Conservation (phyloP, 176 grass and related monocot genomes). For the Miscanthus lutarioriparius region DNA sequence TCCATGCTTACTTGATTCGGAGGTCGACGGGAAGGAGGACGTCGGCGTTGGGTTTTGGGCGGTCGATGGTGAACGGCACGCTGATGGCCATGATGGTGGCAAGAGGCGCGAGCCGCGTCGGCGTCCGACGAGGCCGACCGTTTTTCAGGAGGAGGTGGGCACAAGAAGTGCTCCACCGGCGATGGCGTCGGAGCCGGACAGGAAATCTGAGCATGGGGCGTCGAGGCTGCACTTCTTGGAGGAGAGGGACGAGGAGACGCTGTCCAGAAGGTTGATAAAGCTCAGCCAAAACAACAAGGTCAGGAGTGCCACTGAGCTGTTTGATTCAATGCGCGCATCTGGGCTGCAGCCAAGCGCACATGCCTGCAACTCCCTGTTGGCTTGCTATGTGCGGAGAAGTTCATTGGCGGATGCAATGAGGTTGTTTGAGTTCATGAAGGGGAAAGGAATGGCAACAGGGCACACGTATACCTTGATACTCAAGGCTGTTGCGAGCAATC, state of each 20-base stretch:
- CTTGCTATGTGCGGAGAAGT: slow-evolving; percentile 51
- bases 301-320: slow-evolving; percentile 79
- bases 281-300: slow-evolving; percentile 79
- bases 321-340: slow-evolving; percentile 70
- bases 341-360: slow-evolving; percentile 63
- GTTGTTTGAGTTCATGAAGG: slow-evolving; percentile 65
- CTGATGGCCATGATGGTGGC: slow-evolving; percentile 3
- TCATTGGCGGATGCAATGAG: slow-evolving; percentile 48
- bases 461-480: slow-evolving; percentile 84
- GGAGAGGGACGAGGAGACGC: slow-evolving; percentile 69
- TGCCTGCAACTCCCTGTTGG: slow-evolving; percentile 81
- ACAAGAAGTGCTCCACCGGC: background rate
- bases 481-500: slow-evolving; percentile 54
- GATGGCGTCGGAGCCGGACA: slow-evolving; percentile 10
- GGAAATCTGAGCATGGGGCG: slow-evolving; percentile 12
- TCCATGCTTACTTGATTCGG: slow-evolving; percentile 40
- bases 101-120: slow-evolving; percentile 23
- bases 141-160: slow-evolving; percentile 7
- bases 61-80: slow-evolving; percentile 18
- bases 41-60: slow-evolving; percentile 14
- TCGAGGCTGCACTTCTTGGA: slow-evolving; percentile 79
- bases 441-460: slow-evolving; percentile 49
- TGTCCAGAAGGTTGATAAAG: slow-evolving; percentile 69
- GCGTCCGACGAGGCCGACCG: slow-evolving; percentile 27
- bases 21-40: slow-evolving; percentile 48